phyloP scores from a whole-genome alignment of 495 filamentous ascomycete genomes.

The Hypomontagnella monticulosa region DNA sequence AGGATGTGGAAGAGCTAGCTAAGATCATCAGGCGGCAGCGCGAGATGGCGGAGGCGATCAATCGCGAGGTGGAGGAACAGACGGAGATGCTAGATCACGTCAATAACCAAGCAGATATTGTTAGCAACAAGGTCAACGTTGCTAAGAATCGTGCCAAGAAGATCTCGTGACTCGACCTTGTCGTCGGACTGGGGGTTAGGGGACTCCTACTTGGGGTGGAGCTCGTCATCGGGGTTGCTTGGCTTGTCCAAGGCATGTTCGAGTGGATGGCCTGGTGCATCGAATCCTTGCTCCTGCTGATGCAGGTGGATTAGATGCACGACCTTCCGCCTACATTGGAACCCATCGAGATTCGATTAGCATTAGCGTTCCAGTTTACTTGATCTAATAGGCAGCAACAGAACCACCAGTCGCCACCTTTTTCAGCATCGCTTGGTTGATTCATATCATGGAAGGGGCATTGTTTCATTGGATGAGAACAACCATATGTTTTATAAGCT shows the following conservation, averaged over 20 bases:
- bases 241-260: slow-evolving; percentile 31
- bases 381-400: slow-evolving; percentile 9
- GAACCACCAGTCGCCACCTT: slow-evolving; percentile 3
- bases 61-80: slow-evolving; percentile 86
- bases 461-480: slow-evolving; percentile 16
- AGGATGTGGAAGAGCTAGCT: slow-evolving; percentile 76
- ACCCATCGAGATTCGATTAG: slow-evolving; percentile 11
- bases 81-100: slow-evolving; percentile 80
- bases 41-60: slow-evolving; percentile 86
- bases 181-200: slow-evolving; percentile 17
- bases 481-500: slow-evolving; percentile 16
- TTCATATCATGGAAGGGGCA: slow-evolving; percentile 6
- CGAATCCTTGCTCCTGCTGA: slow-evolving; percentile 28
- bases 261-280: slow-evolving; percentile 42
- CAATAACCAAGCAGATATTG: slow-evolving; percentile 77
- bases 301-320: slow-evolving; percentile 20
- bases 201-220: slow-evolving; percentile 26
- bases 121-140: slow-evolving; percentile 80
- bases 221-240: slow-evolving; percentile 21
- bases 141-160: slow-evolving; percentile 83
- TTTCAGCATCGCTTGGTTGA: not conserved
- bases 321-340: not conserved
- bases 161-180: slow-evolving; percentile 58
- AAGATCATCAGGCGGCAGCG: slow-evolving; percentile 81
- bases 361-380: slow-evolving; percentile 2